These are phyloP conservation scores for Malus hybrid DNA, from an alignment of 331 rosid genomes.

Conservation along the genomic window DNA sequence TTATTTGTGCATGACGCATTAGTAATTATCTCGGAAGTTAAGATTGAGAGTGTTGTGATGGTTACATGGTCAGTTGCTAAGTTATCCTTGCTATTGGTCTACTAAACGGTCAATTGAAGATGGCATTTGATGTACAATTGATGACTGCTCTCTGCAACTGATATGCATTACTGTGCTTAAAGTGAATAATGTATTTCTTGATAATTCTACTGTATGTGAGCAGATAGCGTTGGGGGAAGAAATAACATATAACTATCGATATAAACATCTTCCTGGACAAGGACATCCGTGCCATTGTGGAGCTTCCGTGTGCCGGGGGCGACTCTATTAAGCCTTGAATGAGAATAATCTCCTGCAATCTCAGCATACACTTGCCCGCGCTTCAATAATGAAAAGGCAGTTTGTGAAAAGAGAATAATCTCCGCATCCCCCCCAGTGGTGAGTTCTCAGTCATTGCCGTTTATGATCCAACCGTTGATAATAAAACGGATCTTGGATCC, in stretches of 20 bases:
- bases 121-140: background rate
- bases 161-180: background rate
- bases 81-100: background rate
- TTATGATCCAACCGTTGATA: background rate
- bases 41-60: background rate
- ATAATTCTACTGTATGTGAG: slow-evolving; percentile 8
- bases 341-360: background rate
- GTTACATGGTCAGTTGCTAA: background rate
- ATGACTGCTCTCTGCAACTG: background rate
- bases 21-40: too few species aligned
- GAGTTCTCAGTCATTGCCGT: slow-evolving; percentile 8
- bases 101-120: background rate
- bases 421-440: background rate
- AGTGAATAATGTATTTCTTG: background rate
- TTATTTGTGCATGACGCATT: slow-evolving; percentile 3
- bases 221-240: slow-evolving; percentile 95
- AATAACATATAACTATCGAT: slow-evolving; percentile 57
- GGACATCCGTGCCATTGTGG: slow-evolving; percentile 66
- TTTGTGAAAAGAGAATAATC: background rate
- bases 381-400: background rate
- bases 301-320: slow-evolving; percentile 58
- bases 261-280: slow-evolving; percentile 51
- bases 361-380: background rate
- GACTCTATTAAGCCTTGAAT: slow-evolving; percentile 29
- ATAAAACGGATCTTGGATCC: background rate